Base-by-base conservation (phyloP, 169 alveolate species). In the Plasmodium ovale region DNA sequence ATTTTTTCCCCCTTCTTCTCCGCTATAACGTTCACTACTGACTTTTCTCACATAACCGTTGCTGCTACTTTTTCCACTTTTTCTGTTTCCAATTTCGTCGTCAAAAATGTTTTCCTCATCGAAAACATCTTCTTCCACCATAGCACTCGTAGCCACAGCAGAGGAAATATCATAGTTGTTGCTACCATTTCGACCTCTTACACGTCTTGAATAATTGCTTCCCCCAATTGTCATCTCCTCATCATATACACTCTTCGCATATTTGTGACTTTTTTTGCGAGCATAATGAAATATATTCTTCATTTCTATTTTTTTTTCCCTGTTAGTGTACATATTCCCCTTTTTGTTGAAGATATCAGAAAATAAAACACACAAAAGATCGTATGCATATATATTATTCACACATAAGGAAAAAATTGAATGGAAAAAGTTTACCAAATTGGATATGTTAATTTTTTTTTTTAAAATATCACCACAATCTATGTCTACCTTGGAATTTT, bases 321-420 rank as follows among this genome's bases (percentile, higher is more conserved):
- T 39, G 54, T 85, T 85, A 9, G 74, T 85, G 42, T 85, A 85
- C 72, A 69, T 69, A 60, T 69, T 59, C 47, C 91, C 91, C 19
- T 68, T 85, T 58, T 54, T 85, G 37, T 58, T 68, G 69, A 85
- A 85, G 25, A 85, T 85, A 60, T 85, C 91, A 14, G 91, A 60
- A 69, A 85, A 85, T 67, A 85, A 56, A 27, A 85, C 64, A 35
- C 91, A 85, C 25, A 85, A 51, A 54, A 85, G 58, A 69, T 85
- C 91, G 68, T 85, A 85, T 6, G 91, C 87, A 85, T 85, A 85
- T 58, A 85, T 69, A 71, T 85, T 85, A 47, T 56, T 85, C n/a
- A 58, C 47, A 60, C 87, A 85, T 60, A 68, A 14, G 33, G 39
- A 69, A 27, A 69, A 33, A 69, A 85, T 69, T 0, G 91, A 68